Base-by-base conservation (phyloP, 108 stramenopile genomes). In the Fistulifera pelliculosa region DNA sequence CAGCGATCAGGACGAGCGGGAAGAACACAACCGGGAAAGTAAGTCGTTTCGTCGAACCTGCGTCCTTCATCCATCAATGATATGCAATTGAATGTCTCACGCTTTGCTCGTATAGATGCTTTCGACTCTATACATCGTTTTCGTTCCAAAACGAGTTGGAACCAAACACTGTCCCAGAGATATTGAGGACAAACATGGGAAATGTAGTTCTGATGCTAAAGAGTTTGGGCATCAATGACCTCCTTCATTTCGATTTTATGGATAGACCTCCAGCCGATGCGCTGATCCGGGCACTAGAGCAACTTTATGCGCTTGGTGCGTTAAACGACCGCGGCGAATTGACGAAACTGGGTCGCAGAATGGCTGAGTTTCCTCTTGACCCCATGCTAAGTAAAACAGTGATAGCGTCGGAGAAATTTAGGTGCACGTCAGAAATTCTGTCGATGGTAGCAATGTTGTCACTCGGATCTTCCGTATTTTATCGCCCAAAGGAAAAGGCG, bases 191-290 rank as follows among this genome's bases (percentile, higher is more conserved):
- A 24, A 99, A 99, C 66, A 87, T 99, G 83, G 93, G 94, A 21
- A 97, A 94, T 62, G 98, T 99, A 17, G 99, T 99, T 25, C 72
- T 99, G 26, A 87, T 97, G 95, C 77, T 99, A 19, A 98, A 98
- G 70, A 87, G 83, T 64, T 79, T 99, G 22, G 99, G 99, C 15
- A 98, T 99, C 70, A 84, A 99, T 63, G 94, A 99, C 60, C 68
- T 99, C 48, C 61, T 99, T 1, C 70, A 95, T 47, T 99, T 99
- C 64, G 99, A 99, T 64, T 99, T 98, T 73, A 98, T 98, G 99
- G 93, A 96, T 62, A 68, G 80, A 15, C 96, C 96, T 43, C 97
- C 99, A 1, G 76, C 95, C 8, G 96, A 98, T 62, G 89, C 95
- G 24, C 72, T 99, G 49, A 98, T 97, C 40, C 71, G 94, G 7